Evolutionary conservation across 2,329 filamentous ascomycete species (phyloP), one percentile per base, ranked within the genome.

Genomic region (Colletotrichum chrysophilum): DNA sequence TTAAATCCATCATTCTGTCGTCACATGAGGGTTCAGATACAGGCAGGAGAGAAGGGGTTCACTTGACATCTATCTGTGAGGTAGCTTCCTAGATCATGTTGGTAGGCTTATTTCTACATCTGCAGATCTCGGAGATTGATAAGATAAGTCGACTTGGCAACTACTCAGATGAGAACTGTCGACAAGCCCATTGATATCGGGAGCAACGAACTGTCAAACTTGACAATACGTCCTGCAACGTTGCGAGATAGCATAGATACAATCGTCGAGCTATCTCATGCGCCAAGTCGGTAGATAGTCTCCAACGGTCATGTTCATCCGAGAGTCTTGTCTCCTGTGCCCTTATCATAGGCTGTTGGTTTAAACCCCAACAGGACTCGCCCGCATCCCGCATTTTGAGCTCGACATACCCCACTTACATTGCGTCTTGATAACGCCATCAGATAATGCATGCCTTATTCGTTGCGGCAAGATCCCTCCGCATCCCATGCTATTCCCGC

Each of bases 371-470:
- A 26, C 61, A 21, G 36, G 18, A 18, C 28, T 71, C 68, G n/a
- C 34, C 61, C 56, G 69, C 62, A 70, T 72, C 30, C 55, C 24
- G 30, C 30, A 21, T 30, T 62, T 18, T 72, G 43, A 52, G 43
- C 62, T 24, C 72, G 69, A 72, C 68, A 75, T 67, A 62, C 68
- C 56, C 68, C 72, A 67, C 68, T 32, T 34, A 28, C 72, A 75
- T 75, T 67, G 62, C 62, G 62, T 30, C 62, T 67, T 75, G 61
- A 75, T 71, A 75, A 75, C 69, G 55, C 38, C 36, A 72, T 75
- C 55, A 62, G 61, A 71, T 66, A 55, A 66, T 66, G 72, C 72
- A 43, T 60, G 56, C 52, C 26, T 56, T 6, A 56, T 32, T 32
- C 48, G 38, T 62, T 55, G 61, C 34, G 24, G 30, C 36, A 13